Base-by-base conservation (phyloP, 108 stramenopile genomes). In the Skeletonema marinoi region DNA sequence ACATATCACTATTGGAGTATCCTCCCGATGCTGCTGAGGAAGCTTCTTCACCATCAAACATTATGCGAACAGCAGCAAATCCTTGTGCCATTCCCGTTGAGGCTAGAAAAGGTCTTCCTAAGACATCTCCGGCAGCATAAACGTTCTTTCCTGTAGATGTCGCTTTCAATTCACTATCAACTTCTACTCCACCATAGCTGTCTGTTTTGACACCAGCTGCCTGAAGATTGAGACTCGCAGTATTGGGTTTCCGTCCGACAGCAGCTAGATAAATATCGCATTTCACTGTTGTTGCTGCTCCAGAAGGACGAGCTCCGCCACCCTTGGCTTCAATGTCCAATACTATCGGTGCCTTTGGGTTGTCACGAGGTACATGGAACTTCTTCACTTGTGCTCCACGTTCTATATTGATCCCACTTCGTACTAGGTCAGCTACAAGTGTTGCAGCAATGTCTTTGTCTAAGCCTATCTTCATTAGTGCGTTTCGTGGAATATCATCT, bases 61-160 rank as follows among this genome's bases (percentile, higher is more conserved):
- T 92, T 69, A 70, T 66, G 33, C 60, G 64, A 50, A 92, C 64
- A 14, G 90, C 82, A 31, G 88, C 90, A 30, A 79, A 54, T n/a
- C 86, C 93, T 80, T 95, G 93, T 14, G 90, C 93, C 59, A 80
- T 81, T 14, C 93, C 93, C 13, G 93, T 95, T 5, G 88, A 88
- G 7, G 93, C 93, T 19, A 95, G 69, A 60, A 92, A 92, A 0
- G 93, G 93, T 16, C 93, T 73, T 3, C 91, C 93, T 31, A 95
- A 21, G 12, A 92, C 90, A 83, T 95, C 93, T 29, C 93, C 93
- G 6, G 93, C 93, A 31, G 90, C 93, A 77, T 87, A 95, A 2
- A 95, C 90, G 70, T 89, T 89, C 11, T 79, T 77, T 5, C 66
- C 78, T 11, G 69, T 72, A 32, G 86, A 78, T 11, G 85, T 89